Evolutionary conservation across 192 early-diverging fungal species (phyloP), one percentile per base, ranked within the genome.

Genomic region (Powellomyces hirtus): DNA sequence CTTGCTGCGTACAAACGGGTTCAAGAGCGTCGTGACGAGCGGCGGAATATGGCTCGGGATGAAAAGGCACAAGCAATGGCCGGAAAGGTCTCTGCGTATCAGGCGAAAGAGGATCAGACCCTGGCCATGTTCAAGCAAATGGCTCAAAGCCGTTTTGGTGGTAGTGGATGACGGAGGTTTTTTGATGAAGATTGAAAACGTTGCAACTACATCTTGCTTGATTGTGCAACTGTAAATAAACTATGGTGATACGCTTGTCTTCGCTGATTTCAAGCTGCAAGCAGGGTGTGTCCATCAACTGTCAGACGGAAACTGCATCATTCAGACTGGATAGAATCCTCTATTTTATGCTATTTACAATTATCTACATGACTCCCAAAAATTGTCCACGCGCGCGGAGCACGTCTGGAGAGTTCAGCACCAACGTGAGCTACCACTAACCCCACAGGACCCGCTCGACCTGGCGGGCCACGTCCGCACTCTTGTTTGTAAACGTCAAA

Each of bases 71-170:
- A 29, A 5, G 71, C 64, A 10, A 59, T 86, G 56, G 64, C 76
- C 20, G 79, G 74, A 0, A 79, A 80, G 45, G 59, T 82, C 10
- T 64, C 63, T 30, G 84, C 81, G 37, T 87, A 79, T 61, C 62
- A 79, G 38, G 79, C 85, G 34, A 93, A 91, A 70, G 90, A 93
- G 65, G 82, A 83, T 26, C 79, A 70, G n/a, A 91, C 90, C 1
- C 74, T 93, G 40, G 88, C 79, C 38, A 84, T 88, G 83, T 81
- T 91, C 38, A 76, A 79, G 27, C 79, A 83, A 49, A 83, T 93
- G 83, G 91, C 91, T 13, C 52, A 68, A 24, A 60, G 59, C 26
- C 59, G 67, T 10, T 69, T 69, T 60, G 67, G 67, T 1, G 59
- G 36, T 37, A 37, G 34, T 24, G 59, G 34, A 38, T 34, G 53